Conservation (phyloP, 768 basidiomycete genomes). For the Phylloporus scabripes region DNA sequence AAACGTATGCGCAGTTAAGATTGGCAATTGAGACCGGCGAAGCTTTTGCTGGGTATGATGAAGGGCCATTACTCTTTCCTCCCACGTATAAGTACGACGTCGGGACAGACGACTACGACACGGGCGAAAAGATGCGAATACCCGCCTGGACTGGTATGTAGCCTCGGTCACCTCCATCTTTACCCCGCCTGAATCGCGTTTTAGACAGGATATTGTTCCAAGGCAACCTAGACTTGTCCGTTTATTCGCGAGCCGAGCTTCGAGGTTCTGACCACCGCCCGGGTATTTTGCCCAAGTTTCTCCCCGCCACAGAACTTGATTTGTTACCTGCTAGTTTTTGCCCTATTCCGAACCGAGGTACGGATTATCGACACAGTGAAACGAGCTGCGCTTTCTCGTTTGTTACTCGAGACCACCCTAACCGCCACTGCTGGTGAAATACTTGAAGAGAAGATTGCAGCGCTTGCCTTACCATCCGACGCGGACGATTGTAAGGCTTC, state of each 20-base stretch:
- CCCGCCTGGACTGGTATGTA: slow-evolving; percentile 92
- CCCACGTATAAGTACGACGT: slow-evolving; percentile 93
- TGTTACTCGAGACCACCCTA: slow-evolving; percentile 62
- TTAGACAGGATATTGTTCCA: slow-evolving; percentile 92
- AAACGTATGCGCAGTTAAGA: slow-evolving; percentile 47
- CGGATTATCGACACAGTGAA: slow-evolving; percentile 75
- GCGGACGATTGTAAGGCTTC: slow-evolving; percentile 28
- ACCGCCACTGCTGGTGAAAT: slow-evolving; percentile 60
- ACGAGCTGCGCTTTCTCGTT: slow-evolving; percentile 59
- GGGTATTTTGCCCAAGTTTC: slow-evolving; percentile 38
- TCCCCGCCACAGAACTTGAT: not conserved
- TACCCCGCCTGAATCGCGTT: slow-evolving; percentile 4
- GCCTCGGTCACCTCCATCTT: not conserved
- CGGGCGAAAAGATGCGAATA: slow-evolving; percentile 92
- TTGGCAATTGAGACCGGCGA: slow-evolving; percentile 64
- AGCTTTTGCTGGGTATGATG: slow-evolving; percentile 79
- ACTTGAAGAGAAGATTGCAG: slow-evolving; percentile 64
- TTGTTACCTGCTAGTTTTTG: slow-evolving; percentile 56
- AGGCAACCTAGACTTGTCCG: slow-evolving; percentile 68
- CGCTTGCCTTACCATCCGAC: slow-evolving; percentile 45
- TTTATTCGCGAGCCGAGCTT: slow-evolving; percentile 83
- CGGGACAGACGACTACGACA: slow-evolving; percentile 83
- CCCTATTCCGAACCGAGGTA: slow-evolving; percentile 71
- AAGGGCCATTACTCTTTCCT: slow-evolving; percentile 85
- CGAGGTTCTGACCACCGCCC: slow-evolving; percentile 95